phyloP scores from a whole-genome alignment of 768 basidiomycete genomes.

The Tylopilus subfusipes region DNA sequence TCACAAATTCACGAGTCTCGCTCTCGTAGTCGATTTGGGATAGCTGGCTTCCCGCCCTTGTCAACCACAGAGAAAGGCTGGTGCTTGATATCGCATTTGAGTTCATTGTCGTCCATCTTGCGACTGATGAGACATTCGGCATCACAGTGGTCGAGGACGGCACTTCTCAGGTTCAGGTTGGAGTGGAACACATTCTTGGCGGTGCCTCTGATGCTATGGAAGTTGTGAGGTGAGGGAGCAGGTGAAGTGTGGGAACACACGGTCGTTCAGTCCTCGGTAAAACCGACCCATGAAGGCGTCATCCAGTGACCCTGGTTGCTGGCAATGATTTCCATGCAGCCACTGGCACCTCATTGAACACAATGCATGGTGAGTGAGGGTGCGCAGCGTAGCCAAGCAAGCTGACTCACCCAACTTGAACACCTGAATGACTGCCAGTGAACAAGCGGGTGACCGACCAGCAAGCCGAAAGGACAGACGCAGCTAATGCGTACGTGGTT shows the following conservation, averaged over 20 bases:
- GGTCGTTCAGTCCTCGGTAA: no score
- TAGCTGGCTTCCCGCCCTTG: constrained; percentile 89
- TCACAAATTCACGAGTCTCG: constrained; percentile 91
- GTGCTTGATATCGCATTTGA: constrained; percentile 81
- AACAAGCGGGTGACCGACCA: no score
- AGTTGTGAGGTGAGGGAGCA: constrained; percentile 78
- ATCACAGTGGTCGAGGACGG: constrained; percentile 92
- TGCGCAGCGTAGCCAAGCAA: no score
- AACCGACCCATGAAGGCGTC: constrained; percentile 83
- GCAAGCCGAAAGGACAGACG: no score
- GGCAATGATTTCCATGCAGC: constrained; percentile 98
- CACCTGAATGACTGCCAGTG: no score
- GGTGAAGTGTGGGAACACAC: no score
- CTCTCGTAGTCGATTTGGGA: no score
- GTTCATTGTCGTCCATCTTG: constrained; percentile 84
- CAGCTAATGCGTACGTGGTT: no score
- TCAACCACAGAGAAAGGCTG: constrained; percentile 91
- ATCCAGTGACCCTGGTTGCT: constrained; percentile 94
- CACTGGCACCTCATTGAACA: no score
- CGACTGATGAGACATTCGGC: constrained; percentile 97
- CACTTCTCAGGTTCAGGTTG: constrained; percentile 81
- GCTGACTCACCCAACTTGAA: no score
- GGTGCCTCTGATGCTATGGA: constrained; percentile 98
- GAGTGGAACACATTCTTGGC: constrained; percentile 98
- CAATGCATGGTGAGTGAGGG: no score